These are phyloP conservation scores for Hebeloma cylindrosporum DNA, from an alignment of 768 basidiomycete genomes.

Conservation along the genomic window DNA sequence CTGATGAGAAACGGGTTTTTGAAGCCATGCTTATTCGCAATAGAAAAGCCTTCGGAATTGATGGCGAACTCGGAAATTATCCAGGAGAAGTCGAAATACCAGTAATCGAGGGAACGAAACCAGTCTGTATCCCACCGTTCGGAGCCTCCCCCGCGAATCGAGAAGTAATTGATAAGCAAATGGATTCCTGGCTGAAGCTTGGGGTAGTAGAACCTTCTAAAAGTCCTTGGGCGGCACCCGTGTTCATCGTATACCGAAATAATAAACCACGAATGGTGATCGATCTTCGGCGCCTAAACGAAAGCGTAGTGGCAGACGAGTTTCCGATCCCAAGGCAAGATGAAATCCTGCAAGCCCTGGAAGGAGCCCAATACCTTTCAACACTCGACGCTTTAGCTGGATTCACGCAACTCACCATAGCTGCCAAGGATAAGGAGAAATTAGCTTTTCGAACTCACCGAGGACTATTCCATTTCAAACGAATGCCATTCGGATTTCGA, in stretches of 20 bases:
- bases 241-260: conserved; percentile 37
- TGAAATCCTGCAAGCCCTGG: conserved; percentile 28
- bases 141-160: conserved; percentile 27
- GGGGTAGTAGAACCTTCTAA: conserved; percentile 40
- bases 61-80: conserved; percentile 7
- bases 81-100: background rate
- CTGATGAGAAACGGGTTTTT: conserved; percentile 1
- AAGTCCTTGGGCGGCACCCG: conserved; percentile 37
- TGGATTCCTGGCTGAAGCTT: conserved; percentile 30
- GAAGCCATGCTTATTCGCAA: background rate
- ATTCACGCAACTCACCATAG: conserved; percentile 37
- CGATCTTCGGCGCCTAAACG: conserved; percentile 24
- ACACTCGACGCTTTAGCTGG: conserved; percentile 30
- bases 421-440: conserved; percentile 27
- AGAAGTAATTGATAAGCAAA: conserved; percentile 20
- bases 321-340: conserved; percentile 24
- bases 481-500: conserved; percentile 40
- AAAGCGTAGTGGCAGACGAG: conserved; percentile 17
- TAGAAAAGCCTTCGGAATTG: conserved; percentile 2
- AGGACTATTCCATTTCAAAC: conserved; percentile 40
- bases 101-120: conserved; percentile 21
- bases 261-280: conserved; percentile 37
- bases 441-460: conserved; percentile 39
- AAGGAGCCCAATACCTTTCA: conserved; percentile 31
- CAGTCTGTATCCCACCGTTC: conserved; percentile 28